phyloP scores from a whole-genome alignment of 176 grass and related monocot genomes.

The Bromus sterilis region DNA sequence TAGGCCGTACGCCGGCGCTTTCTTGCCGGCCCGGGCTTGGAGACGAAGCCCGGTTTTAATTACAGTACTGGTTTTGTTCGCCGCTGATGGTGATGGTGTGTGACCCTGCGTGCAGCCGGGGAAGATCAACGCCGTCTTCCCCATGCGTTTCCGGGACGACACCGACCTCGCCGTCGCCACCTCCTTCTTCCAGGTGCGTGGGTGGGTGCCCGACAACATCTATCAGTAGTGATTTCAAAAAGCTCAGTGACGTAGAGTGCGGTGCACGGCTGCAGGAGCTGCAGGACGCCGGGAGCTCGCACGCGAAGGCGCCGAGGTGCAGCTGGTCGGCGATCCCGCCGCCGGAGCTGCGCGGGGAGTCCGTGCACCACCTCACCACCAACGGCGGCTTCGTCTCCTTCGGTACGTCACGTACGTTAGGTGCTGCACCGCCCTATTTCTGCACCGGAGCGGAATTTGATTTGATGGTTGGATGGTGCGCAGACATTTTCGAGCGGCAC shows the following conservation, averaged over 20 bases:
- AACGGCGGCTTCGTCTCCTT: slow-evolving; percentile 93
- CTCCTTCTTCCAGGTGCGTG: slow-evolving; percentile 74
- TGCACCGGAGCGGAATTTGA: too few relatives aligned
- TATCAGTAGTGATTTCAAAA: too few relatives aligned
- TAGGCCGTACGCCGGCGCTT: slow-evolving; percentile 45
- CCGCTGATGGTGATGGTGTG: not conserved
- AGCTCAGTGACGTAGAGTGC: too few relatives aligned
- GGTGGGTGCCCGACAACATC: slow-evolving; percentile 18
- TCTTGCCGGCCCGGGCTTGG: not conserved
- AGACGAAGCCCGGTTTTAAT: not conserved
- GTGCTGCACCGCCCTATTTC: too few relatives aligned
- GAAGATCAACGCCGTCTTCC: slow-evolving; percentile 59
- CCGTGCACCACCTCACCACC: slow-evolving; percentile 62
- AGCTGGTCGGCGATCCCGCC: slow-evolving; percentile 92
- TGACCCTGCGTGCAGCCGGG: slow-evolving; percentile 32
- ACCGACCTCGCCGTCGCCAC: slow-evolving; percentile 72
- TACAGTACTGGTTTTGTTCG: too few relatives aligned
- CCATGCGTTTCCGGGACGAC: slow-evolving; percentile 84
- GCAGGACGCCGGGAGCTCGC: slow-evolving; percentile 37
- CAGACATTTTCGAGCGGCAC: slow-evolving; percentile 55
- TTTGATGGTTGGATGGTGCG: too few relatives aligned
- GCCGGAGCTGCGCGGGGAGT: slow-evolving; percentile 63
- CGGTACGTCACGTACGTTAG: too few relatives aligned
- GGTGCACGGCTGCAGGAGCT: slow-evolving; percentile 44
- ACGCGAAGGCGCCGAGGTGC: slow-evolving; percentile 44